Evolutionary conservation across 1,284 basidiomycete genomes (phyloP).

Genomic region (Heterobasidion occidentale): DNA sequence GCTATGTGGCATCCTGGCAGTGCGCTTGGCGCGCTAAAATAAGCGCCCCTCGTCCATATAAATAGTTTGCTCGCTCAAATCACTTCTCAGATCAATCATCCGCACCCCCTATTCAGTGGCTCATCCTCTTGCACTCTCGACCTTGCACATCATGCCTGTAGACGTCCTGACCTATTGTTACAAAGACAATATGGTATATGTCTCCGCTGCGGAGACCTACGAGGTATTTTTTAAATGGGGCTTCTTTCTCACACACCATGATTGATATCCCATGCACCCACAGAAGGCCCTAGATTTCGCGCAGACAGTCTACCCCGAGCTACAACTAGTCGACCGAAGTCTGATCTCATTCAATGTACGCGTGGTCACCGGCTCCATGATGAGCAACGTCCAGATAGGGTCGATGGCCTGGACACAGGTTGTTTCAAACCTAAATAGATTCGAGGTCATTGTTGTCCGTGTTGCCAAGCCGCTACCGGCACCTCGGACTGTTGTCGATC

Average conservation of each 20-base stretch:
- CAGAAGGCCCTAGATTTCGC: not conserved
- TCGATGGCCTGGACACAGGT: not conserved
- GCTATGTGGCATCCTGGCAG: too few relatives aligned
- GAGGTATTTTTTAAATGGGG: not conserved
- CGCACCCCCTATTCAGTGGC: not conserved
- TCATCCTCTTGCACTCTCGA: not conserved
- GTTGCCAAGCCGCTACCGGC: not conserved
- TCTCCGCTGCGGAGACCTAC: not conserved
- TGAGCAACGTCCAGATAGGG: not conserved
- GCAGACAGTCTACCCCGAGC: not conserved
- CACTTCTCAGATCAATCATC: not conserved
- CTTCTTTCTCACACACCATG: not conserved
- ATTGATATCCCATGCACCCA: not conserved
- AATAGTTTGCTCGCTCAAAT: not conserved
- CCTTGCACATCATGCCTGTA: not conserved
- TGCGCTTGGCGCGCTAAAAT: not conserved
- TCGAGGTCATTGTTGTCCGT: not conserved
- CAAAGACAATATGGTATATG: not conserved
- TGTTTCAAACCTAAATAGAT: not conserved
- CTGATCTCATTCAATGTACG: not conserved
- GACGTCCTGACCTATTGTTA: not conserved
- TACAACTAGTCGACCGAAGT: not conserved
- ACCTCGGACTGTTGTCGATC: not conserved
- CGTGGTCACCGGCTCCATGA: not conserved
- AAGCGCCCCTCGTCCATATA: not conserved